These are phyloP conservation scores for Epichloe aotearoae DNA, from an alignment of 2,329 filamentous ascomycete genomes.

Conservation along the genomic window DNA sequence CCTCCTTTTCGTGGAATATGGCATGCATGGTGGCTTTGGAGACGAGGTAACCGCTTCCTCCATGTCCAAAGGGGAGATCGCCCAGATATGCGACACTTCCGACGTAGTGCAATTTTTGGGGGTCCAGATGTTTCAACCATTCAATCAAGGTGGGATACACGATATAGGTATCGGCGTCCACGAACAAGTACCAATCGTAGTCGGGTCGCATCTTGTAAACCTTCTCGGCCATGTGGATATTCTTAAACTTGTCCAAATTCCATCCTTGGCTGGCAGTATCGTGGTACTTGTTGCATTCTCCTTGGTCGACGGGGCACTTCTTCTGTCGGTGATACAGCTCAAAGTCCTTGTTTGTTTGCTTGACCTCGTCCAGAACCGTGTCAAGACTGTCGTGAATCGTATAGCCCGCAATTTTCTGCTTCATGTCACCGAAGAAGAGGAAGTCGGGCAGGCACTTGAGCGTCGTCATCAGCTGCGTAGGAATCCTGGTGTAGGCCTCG, in stretches of 20 bases:
- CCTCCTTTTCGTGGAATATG: slow-evolving; percentile 26
- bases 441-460: slow-evolving; percentile 36
- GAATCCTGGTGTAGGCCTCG: slow-evolving; percentile 36
- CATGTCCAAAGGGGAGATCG: slow-evolving; percentile 36
- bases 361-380: slow-evolving; percentile 27
- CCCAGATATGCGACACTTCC: slow-evolving; percentile 33
- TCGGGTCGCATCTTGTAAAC: slow-evolving; percentile 34
- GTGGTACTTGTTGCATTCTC: slow-evolving; percentile 26
- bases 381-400: slow-evolving; percentile 34
- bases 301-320: slow-evolving; percentile 30
- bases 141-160: slow-evolving; percentile 37
- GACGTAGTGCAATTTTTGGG: slow-evolving; percentile 31
- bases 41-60: slow-evolving; percentile 41
- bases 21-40: slow-evolving; percentile 37
- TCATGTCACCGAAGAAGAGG: slow-evolving; percentile 45
- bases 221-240: slow-evolving; percentile 45
- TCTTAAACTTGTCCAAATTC: slow-evolving; percentile 50
- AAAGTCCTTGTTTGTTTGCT: slow-evolving; percentile 35
- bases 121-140: slow-evolving; percentile 33
- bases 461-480: slow-evolving; percentile 40
- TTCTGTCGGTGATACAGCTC: slow-evolving; percentile 33
- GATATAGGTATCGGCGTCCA: slow-evolving; percentile 46
- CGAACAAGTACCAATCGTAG: slow-evolving; percentile 46
- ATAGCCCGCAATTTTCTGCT: slow-evolving; percentile 31
- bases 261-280: slow-evolving; percentile 25